phyloP scores from a whole-genome alignment of 352 stramenopile species.

The Pythium grandisporangium region DNA sequence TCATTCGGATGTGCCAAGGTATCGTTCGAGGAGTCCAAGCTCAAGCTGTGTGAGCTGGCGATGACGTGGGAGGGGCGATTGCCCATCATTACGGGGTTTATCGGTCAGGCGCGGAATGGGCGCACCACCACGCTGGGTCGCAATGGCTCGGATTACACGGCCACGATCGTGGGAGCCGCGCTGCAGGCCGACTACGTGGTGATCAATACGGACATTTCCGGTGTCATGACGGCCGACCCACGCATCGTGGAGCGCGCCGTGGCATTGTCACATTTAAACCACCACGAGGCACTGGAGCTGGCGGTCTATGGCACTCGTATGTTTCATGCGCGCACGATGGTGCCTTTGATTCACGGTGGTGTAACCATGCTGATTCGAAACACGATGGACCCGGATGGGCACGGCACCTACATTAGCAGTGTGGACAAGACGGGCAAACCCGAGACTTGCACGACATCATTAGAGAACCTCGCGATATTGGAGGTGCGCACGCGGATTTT shows the following conservation, averaged over 20 bases:
- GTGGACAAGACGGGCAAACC: slow-evolving; percentile 38
- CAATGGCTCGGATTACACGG: slow-evolving; percentile 82
- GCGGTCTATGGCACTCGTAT: slow-evolving; percentile 78
- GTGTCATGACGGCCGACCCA: slow-evolving; percentile 78
- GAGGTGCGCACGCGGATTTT: slow-evolving; percentile 74
- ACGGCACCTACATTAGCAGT: slow-evolving; percentile 75
- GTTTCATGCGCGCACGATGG: slow-evolving; percentile 82
- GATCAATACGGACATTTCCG: slow-evolving; percentile 81
- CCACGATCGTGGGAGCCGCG: slow-evolving; percentile 64
- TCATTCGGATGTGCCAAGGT: slow-evolving; percentile 71
- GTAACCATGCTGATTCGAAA: slow-evolving; percentile 83
- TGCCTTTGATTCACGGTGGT: slow-evolving; percentile 69
- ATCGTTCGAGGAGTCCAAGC: slow-evolving; percentile 67
- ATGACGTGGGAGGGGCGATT: slow-evolving; percentile 32
- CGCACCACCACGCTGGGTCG: slow-evolving; percentile 74
- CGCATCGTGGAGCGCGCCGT: slow-evolving; percentile 66
- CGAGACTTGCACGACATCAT: slow-evolving; percentile 74
- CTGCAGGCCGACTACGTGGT: slow-evolving; percentile 71
- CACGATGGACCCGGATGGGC: slow-evolving; percentile 69
- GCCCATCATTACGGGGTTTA: slow-evolving; percentile 76
- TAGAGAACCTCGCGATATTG: slow-evolving; percentile 75
- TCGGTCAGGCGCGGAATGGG: slow-evolving; percentile 41
- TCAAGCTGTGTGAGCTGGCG: slow-evolving; percentile 37
- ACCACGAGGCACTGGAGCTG: slow-evolving; percentile 74
- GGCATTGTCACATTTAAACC: slow-evolving; percentile 64